Evolutionary conservation across 73 alveolate genomes (phyloP).

Genomic region (Tetrahymena borealis): DNA sequence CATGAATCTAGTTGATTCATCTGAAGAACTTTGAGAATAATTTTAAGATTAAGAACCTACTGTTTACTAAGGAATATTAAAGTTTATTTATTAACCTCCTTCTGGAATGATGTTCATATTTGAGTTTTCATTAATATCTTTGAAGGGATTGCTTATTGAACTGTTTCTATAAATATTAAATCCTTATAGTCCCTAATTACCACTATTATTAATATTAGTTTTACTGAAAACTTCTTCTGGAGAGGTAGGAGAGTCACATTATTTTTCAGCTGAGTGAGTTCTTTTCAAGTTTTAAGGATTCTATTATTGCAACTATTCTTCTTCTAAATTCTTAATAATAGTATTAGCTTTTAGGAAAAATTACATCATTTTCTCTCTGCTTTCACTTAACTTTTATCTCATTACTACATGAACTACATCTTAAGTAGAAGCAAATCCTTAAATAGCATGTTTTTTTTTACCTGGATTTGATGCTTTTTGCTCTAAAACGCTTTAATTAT

Average conservation of each 20-base stretch:
- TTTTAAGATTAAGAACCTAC: neutral
- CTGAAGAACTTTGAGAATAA: neutral
- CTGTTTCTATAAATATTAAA: neutral
- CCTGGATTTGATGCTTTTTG: neutral
- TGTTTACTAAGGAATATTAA: neutral
- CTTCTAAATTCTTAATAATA: neutral
- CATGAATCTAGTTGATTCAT: neutral
- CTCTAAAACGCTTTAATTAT: neutral
- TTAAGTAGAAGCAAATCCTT: neutral
- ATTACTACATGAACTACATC: neutral
- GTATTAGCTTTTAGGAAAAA: neutral
- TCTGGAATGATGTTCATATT: neutral
- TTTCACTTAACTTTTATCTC: neutral
- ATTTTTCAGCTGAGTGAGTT: neutral
- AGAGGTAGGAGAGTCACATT: neutral
- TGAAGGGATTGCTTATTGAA: neutral
- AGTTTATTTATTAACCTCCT: neutral
- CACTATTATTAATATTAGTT: neutral
- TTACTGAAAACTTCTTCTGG: neutral
- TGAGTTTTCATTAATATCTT: neutral
- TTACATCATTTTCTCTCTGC: neutral
- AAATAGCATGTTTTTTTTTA: neutral
- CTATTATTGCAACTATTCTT: neutral
- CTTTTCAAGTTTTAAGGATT: neutral
- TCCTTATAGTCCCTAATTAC: neutral